Evolutionary conservation across 768 basidiomycete genomes (phyloP).

Genomic region (Xerocomellus dryophilus): DNA sequence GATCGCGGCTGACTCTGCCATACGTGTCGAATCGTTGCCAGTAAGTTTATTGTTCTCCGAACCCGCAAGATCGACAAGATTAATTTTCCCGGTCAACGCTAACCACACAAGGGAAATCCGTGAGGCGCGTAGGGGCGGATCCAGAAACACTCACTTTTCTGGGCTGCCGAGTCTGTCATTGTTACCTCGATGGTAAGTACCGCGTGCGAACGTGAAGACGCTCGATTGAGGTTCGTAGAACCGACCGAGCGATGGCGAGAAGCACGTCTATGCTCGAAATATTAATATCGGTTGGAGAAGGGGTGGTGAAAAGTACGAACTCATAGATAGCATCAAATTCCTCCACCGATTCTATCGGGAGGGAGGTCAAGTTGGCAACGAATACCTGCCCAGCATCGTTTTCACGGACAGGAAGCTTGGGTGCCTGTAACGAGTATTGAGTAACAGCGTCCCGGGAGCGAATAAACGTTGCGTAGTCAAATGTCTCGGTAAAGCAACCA

Average conservation of each 20-base stretch:
- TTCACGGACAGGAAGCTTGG: constrained; percentile 55
- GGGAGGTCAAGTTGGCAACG: constrained; percentile 47
- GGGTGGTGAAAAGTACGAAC: constrained; percentile 32
- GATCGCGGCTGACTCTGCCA: constrained; percentile 86
- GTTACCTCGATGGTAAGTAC: constrained; percentile 73
- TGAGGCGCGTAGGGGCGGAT: not conserved
- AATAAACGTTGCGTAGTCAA: not conserved
- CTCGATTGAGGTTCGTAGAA: constrained; percentile 80
- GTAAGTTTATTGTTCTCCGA: constrained; percentile 92
- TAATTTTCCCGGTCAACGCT: constrained; percentile 76
- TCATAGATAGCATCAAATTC: constrained; percentile 49
- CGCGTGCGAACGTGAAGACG: constrained; percentile 87
- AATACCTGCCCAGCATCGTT: constrained; percentile 51
- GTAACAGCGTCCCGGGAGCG: not conserved
- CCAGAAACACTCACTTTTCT: constrained; percentile 46
- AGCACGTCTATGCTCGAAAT: constrained; percentile 47
- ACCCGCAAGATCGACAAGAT: constrained; percentile 86
- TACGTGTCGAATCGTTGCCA: constrained; percentile 81
- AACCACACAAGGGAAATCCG: not conserved
- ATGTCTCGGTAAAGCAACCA: not conserved
- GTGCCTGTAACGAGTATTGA: constrained; percentile 34
- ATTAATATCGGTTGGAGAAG: not conserved
- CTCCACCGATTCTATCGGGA: constrained; percentile 38
- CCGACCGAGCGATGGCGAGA: constrained; percentile 79
- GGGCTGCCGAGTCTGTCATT: constrained; percentile 49